phyloP scores from a whole-genome alignment of 2,329 filamentous ascomycete species.

The Metarhizium anisopliae region DNA sequence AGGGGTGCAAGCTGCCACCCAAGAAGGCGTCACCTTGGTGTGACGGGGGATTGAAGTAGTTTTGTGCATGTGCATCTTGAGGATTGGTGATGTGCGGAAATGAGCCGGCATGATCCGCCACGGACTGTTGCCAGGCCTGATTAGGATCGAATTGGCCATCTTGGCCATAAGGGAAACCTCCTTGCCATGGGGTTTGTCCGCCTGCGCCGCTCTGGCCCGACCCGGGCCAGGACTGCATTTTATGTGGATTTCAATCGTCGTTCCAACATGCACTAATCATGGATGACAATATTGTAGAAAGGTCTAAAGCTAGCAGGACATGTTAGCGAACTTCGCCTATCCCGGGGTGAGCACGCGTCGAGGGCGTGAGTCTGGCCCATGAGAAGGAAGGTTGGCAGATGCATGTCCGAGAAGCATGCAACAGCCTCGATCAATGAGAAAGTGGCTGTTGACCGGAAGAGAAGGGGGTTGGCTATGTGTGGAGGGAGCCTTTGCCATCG shows the following conservation, averaged over 20 bases:
- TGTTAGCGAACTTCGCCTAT: conserved; percentile 20
- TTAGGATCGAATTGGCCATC: conserved; percentile 28
- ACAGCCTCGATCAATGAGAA: neutral
- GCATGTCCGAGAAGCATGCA: neutral
- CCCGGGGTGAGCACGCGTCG: conserved; percentile 3
- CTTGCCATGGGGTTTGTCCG: conserved; percentile 25
- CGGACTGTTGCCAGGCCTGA: conserved; percentile 29
- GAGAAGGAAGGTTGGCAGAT: conserved; percentile 10
- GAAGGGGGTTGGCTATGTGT: neutral
- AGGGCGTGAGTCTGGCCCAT: conserved; percentile 11
- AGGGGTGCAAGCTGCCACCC: conserved; percentile 18
- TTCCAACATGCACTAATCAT: conserved; percentile 13
- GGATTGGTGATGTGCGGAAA: conserved; percentile 21
- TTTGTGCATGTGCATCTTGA: conserved; percentile 21
- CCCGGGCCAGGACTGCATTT: conserved; percentile 33
- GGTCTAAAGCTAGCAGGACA: conserved; percentile 19
- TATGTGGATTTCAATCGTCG: conserved; percentile 15
- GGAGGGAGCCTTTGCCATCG: neutral
- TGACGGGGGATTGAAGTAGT: conserved; percentile 24
- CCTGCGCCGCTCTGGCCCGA: conserved; percentile 27
- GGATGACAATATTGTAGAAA: conserved; percentile 3
- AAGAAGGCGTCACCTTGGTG: conserved; percentile 25
- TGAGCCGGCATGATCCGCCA: conserved; percentile 21
- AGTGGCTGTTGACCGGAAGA: conserved; percentile 2
- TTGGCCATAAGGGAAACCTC: conserved; percentile 24